A percentile compares a stretch with the other conserved stretches of the same genome.
Evolutionary conservation across 306 rosid genomes (phyloP).

Genomic region (Senna siamea): DNA sequence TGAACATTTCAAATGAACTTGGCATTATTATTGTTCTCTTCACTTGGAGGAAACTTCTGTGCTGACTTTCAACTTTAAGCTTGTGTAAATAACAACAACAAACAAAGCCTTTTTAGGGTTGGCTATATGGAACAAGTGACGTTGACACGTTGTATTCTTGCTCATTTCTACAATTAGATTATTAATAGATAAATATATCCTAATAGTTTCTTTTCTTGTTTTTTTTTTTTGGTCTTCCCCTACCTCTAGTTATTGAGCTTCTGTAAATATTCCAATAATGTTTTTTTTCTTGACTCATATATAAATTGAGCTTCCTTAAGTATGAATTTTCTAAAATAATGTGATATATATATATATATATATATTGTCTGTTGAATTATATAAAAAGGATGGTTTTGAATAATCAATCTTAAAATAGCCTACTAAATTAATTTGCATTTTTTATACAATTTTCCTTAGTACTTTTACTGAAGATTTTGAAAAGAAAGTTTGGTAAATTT

Average conservation of each 20-base stretch:
- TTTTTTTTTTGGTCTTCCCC: too few relatives aligned
- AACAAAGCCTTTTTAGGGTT: too few relatives aligned
- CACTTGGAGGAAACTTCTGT: neutral
- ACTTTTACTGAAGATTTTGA: neutral
- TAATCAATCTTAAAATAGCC: neutral
- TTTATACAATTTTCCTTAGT: neutral
- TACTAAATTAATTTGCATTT: neutral
- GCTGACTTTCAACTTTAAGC: neutral
- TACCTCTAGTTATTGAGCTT: too few relatives aligned
- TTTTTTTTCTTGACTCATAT: neutral
- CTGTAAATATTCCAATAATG: neutral
- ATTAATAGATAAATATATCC: too few relatives aligned
- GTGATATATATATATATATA: neutral
- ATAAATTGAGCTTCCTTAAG: neutral
- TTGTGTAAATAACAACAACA: too few relatives aligned
- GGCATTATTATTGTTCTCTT: neutral
- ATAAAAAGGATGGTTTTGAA: neutral
- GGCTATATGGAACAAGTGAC: too few relatives aligned
- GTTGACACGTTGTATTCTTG: too few relatives aligned
- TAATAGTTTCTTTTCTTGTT: too few relatives aligned
- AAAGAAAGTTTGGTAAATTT: neutral
- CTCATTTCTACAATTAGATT: too few relatives aligned
- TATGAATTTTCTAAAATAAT: neutral
- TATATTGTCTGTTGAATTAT: neutral
- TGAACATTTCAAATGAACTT: slow-evolving; percentile 11